Conservation (phyloP, 108 stramenopile species). For the Skeletonema menzelii region DNA sequence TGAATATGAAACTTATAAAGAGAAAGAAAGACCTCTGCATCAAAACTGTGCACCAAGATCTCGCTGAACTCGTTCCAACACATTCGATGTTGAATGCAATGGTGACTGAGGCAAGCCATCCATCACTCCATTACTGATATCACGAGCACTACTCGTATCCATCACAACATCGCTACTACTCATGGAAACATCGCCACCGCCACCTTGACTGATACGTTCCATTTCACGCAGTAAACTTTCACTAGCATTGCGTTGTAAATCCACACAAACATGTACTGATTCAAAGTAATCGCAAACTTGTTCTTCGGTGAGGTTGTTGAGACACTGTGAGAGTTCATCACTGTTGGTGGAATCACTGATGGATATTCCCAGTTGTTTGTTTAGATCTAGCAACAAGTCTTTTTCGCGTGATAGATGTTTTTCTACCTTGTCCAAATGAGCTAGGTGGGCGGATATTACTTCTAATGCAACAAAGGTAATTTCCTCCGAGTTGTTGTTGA, state of each 20-base stretch:
- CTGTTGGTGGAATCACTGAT: conserved; percentile 36
- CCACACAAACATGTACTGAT: conserved; percentile 68
- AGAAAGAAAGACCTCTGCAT: neutral
- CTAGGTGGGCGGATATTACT: conserved; percentile 66
- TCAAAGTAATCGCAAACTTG: conserved; percentile 88
- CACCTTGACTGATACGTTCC: conserved; percentile 61
- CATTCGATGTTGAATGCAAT: neutral
- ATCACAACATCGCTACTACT: neutral
- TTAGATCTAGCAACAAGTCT: conserved; percentile 75
- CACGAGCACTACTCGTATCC: neutral
- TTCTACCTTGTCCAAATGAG: conserved; percentile 73
- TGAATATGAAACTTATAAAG: neutral
- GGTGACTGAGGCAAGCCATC: neutral
- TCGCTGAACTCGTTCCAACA: neutral
- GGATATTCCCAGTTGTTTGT: conserved; percentile 48
- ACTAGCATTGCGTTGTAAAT: conserved; percentile 52
- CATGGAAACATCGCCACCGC: neutral
- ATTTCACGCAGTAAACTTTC: conserved; percentile 60
- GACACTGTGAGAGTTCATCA: conserved; percentile 8
- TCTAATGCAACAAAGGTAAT: conserved; percentile 45
- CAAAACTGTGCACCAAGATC: conserved; percentile 4
- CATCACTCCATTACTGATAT: neutral
- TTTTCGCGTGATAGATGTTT: conserved; percentile 72
- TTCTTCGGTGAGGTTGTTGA: conserved; percentile 56
- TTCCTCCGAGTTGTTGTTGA: conserved; percentile 16